These are phyloP conservation scores for Colletotrichum camelliae DNA, from an alignment of 2,329 filamentous ascomycete genomes.

Conservation along the genomic window DNA sequence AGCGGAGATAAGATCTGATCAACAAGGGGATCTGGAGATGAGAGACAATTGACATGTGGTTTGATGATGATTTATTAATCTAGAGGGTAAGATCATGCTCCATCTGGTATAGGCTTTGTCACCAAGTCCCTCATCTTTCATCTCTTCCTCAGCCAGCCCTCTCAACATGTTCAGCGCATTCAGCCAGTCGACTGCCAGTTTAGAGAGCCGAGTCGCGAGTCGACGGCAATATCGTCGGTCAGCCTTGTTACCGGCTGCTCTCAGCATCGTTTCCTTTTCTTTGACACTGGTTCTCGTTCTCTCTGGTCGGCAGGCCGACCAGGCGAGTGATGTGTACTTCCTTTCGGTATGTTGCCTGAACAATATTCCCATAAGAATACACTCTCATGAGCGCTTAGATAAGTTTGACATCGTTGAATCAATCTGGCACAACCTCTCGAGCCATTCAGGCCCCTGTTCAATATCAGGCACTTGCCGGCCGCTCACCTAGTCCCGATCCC, in stretches of 20 bases:
- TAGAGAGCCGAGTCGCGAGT: background rate
- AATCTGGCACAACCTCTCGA: background rate
- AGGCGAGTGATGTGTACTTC: background rate
- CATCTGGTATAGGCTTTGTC: rapidly evolving
- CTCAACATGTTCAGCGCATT: background rate
- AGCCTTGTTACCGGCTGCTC: background rate
- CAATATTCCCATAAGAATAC: too few species aligned
- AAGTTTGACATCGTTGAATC: background rate
- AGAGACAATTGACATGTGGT: background rate
- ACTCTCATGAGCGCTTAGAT: background rate
- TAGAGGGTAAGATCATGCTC: background rate
- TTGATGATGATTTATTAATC: background rate
- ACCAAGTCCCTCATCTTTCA: background rate
- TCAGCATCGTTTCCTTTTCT: background rate
- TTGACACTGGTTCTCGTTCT: background rate
- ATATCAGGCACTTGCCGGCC: background rate
- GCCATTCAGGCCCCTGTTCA: background rate
- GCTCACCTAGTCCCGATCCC: background rate
- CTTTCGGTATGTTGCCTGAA: background rate
- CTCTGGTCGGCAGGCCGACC: background rate
- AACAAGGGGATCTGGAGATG: background rate
- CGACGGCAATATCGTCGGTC: background rate
- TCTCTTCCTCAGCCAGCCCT: background rate
- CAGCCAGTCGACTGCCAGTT: background rate
- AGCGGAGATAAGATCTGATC: background rate